A percentile compares a stretch with the other conserved stretches of the same genome.
phyloP scores from a whole-genome alignment of 768 basidiomycete genomes.

The Leccinum obscurum region DNA sequence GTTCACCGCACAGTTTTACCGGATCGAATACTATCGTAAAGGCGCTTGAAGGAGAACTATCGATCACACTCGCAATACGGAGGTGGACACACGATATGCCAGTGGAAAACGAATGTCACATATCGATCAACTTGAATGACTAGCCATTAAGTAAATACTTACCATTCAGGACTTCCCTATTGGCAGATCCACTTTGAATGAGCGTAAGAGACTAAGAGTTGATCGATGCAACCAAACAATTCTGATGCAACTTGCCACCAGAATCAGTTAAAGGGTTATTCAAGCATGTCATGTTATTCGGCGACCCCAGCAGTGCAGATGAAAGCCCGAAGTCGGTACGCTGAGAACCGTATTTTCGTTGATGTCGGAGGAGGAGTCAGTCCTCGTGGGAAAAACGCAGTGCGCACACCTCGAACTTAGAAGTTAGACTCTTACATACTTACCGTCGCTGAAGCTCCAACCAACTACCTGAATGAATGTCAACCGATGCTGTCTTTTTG shows the following conservation, averaged over 20 bases:
- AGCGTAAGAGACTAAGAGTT: not conserved
- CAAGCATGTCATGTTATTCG: slow-evolving; percentile 30
- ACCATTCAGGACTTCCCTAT: not conserved
- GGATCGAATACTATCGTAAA: not conserved
- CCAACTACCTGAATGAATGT: not conserved
- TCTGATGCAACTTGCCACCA: slow-evolving; percentile 46
- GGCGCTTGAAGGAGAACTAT: not conserved
- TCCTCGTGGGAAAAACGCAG: not conserved
- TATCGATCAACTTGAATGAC: not conserved
- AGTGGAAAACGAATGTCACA: not conserved
- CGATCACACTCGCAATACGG: not conserved
- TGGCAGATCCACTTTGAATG: not conserved
- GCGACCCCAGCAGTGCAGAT: slow-evolving; percentile 20
- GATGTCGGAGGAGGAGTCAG: slow-evolving; percentile 28
- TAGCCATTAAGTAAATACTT: slow-evolving; percentile 4
- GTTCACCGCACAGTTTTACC: not conserved
- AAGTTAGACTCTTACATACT: no score
- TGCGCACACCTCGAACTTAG: no score
- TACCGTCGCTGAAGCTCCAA: not conserved
- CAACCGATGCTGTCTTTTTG: not conserved
- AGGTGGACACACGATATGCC: not conserved
- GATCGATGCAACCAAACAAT: slow-evolving; percentile 18
- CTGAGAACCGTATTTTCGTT: slow-evolving; percentile 38
- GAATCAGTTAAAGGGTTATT: slow-evolving; percentile 25
- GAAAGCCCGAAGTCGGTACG: slow-evolving; percentile 48